Conservation (phyloP, 768 basidiomycete species). For the Auricularia sp. region DNA sequence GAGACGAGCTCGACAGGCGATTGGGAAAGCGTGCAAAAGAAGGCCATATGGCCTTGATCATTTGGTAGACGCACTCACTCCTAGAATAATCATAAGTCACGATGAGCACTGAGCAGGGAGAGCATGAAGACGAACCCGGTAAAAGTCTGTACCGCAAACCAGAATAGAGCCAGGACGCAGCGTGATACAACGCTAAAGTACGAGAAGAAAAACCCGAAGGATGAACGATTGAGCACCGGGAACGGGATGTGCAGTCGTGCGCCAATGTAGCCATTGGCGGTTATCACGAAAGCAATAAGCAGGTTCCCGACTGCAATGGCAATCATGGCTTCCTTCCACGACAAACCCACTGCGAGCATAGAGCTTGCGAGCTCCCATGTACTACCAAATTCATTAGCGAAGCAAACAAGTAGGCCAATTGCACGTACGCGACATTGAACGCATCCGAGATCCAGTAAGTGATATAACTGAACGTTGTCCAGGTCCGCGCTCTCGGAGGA, state of each 20-base stretch:
- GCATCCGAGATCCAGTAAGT: constrained; percentile 41
- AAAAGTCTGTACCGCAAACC: constrained; percentile 60
- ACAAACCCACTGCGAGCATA: constrained; percentile 65
- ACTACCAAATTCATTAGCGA: constrained; percentile 19
- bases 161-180: constrained; percentile 67
- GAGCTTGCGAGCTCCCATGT: constrained; percentile 57
- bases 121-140: neutral
- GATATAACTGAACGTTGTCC: constrained; percentile 58
- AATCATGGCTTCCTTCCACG: constrained; percentile 44
- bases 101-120: neutral
- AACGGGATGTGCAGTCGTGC: constrained; percentile 54
- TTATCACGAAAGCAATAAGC: constrained; percentile 63
- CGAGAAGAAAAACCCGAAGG: constrained; percentile 84
- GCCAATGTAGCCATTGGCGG: constrained; percentile 69
- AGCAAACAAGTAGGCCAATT: constrained; percentile 11
- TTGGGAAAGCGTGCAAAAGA: constrained; percentile 56
- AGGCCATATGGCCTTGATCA: constrained; percentile 58
- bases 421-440: constrained; percentile 1
- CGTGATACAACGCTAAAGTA: constrained; percentile 78
- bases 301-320: constrained; percentile 64
- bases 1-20: constrained; percentile 40
- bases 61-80: constrained; percentile 66
- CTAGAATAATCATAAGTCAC: too few relatives aligned
- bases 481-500: constrained; percentile 47
- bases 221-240: constrained; percentile 70